Conservation (phyloP, 2,329 filamentous ascomycete genomes). For the Bisporella sp. region DNA sequence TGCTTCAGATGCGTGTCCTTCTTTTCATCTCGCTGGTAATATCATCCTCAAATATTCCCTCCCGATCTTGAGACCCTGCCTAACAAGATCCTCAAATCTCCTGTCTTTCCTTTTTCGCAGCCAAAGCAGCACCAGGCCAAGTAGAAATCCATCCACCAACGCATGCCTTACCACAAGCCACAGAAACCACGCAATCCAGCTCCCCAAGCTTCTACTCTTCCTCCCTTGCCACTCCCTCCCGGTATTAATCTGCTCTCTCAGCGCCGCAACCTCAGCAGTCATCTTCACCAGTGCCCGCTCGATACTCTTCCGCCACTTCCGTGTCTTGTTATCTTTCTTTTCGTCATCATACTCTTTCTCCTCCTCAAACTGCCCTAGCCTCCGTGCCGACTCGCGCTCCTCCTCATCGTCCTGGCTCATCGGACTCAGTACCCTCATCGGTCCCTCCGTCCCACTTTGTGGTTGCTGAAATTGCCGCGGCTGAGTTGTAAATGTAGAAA, state of each 20-base stretch:
- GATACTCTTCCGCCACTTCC: slow-evolving; percentile 72
- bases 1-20: background rate
- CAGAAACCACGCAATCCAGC: slow-evolving; percentile 65
- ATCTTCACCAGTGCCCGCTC: slow-evolving; percentile 83
- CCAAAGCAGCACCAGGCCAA: slow-evolving; percentile 62
- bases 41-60: slow-evolving; percentile 54
- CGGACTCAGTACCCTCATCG: slow-evolving; percentile 70
- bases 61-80: slow-evolving; percentile 50
- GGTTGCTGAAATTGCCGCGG: slow-evolving; percentile 38
- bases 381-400: slow-evolving; percentile 43
- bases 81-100: slow-evolving; percentile 66
- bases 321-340: slow-evolving; percentile 34
- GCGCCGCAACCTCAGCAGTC: slow-evolving; percentile 84
- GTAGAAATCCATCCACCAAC: slow-evolving; percentile 60
- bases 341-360: slow-evolving; percentile 34
- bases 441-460: slow-evolving; percentile 42
- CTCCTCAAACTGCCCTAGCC: slow-evolving; percentile 33
- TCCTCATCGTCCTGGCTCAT: slow-evolving; percentile 78
- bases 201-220: slow-evolving; percentile 55
- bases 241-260: slow-evolving; percentile 82
- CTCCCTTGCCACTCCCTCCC: slow-evolving; percentile 64
- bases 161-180: slow-evolving; percentile 69
- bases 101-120: slow-evolving; percentile 65
- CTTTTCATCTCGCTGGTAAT: slow-evolving; percentile 39
- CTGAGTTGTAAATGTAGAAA: slow-evolving; percentile 23